Conservation (phyloP, 768 basidiomycete genomes). For the Exidia glandulosa region DNA sequence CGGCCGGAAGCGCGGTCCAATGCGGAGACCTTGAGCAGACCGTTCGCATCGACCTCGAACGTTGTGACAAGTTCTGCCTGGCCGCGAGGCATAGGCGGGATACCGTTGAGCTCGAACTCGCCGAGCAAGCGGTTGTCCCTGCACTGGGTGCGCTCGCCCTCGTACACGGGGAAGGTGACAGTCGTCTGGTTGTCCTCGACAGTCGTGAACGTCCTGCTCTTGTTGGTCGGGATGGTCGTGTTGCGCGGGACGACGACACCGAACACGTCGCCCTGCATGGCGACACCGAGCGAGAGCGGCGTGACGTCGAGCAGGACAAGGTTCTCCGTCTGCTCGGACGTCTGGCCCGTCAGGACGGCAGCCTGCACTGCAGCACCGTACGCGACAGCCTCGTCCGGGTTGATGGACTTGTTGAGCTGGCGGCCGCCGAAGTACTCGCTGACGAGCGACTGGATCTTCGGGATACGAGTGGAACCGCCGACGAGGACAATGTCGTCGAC, state of each 20-base stretch:
- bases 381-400: conserved; percentile 98
- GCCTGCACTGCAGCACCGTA: conserved; percentile 99
- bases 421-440: conserved; percentile 98
- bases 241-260: conserved; percentile 99
- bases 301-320: conserved; percentile 91
- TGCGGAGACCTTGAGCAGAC: conserved; percentile 97
- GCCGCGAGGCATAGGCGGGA: conserved; percentile 98
- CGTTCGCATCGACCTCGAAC: conserved; percentile 99
- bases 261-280: conserved; percentile 99
- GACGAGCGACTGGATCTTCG: conserved; percentile 92
- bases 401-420: conserved; percentile 98
- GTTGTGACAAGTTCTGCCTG: conserved; percentile 99
- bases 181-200: conserved; percentile 99
- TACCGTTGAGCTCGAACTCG: conserved; percentile 98
- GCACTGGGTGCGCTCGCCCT: conserved; percentile 99
- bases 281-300: conserved; percentile 82
- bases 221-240: conserved; percentile 99
- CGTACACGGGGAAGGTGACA: conserved; percentile 99
- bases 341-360: conserved; percentile 94
- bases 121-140: conserved; percentile 98
- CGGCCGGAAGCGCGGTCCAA: conserved; percentile 98
- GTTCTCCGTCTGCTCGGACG: conserved; percentile 96
- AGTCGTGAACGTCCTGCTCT: conserved; percentile 97
- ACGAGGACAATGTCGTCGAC: conserved; percentile 98
- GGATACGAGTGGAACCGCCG: conserved; percentile 97